These are phyloP conservation scores for Hypoxylon lienhwacheense DNA, from an alignment of 495 filamentous ascomycete species.

Conservation along the genomic window DNA sequence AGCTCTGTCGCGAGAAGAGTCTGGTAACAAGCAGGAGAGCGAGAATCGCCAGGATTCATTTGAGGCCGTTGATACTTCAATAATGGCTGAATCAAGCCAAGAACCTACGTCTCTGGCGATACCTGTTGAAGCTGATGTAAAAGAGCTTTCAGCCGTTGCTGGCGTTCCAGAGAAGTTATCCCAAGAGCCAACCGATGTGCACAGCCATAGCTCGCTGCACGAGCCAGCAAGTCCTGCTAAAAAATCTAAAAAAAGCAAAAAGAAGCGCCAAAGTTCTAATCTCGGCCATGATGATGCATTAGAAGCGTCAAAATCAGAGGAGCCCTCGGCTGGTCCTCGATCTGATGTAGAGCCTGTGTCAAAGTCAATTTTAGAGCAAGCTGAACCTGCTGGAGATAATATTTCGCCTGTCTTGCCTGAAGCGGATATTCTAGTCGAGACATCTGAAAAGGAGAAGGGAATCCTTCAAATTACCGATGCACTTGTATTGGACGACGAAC, in stretches of 20 bases:
- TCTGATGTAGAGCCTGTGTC: background rate
- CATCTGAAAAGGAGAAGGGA: slow-evolving; percentile 24
- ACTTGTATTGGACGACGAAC: slow-evolving; percentile 5
- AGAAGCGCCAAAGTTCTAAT: slow-evolving; percentile 36
- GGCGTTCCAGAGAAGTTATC: slow-evolving; percentile 6
- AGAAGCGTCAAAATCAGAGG: slow-evolving; percentile 15
- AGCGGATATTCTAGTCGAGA: slow-evolving; percentile 16
- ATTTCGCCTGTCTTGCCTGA: slow-evolving; percentile 2
- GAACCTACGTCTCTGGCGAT: background rate
- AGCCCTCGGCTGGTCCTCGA: slow-evolving; percentile 14
- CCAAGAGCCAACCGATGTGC: slow-evolving; percentile 1
- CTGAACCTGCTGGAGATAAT: slow-evolving; percentile 5
- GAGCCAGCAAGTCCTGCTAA: slow-evolving; percentile 5
- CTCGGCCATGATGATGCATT: background rate
- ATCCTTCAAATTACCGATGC: slow-evolving; percentile 5
- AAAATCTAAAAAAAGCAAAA: slow-evolving; percentile 35
- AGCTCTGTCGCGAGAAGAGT: slow-evolving; percentile 5
- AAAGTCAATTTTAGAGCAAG: slow-evolving; percentile 12
- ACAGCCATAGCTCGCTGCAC: background rate
- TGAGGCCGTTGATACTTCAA: slow-evolving; percentile 17
- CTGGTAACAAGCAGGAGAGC: slow-evolving; percentile 29
- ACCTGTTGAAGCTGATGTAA: slow-evolving; percentile 1
- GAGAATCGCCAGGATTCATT: slow-evolving; percentile 28
- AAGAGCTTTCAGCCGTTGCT: slow-evolving; percentile 3
- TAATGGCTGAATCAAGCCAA: background rate